Conservation (phyloP, 164 flowering plant species). For the Platanus orientalis region DNA sequence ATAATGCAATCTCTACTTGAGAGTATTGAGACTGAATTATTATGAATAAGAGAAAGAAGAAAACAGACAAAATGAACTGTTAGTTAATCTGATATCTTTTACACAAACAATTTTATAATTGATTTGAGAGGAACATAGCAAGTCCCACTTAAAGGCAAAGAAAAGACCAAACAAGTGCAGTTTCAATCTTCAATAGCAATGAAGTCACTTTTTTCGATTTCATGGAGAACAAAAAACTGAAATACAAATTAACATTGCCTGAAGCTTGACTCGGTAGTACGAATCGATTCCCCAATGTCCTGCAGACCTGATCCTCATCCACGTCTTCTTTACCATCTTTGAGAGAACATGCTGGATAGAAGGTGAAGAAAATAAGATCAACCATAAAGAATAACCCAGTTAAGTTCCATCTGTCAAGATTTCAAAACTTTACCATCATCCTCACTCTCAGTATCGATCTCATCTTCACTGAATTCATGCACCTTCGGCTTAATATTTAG, state of each 20-base stretch:
- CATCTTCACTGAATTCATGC: constrained; percentile 73
- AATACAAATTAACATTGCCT: constrained; percentile 28
- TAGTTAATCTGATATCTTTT: neutral
- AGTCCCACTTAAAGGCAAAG: neutral
- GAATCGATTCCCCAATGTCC: constrained; percentile 31
- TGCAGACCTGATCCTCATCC: constrained; percentile 29
- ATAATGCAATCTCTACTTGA: neutral
- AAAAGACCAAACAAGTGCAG: neutral
- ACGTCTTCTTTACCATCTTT: constrained; percentile 39
- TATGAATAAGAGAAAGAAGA: neutral
- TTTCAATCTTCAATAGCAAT: neutral
- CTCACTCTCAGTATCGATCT: constrained; percentile 70
- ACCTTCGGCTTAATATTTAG: constrained; percentile 62
- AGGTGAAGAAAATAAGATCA: constrained; percentile 18
- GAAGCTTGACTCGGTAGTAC: constrained; percentile 36
- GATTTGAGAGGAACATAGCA: neutral
- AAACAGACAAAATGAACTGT: neutral
- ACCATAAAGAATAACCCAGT: neutral
- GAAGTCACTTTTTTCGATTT: neutral
- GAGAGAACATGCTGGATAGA: constrained; percentile 41
- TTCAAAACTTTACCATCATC: constrained; percentile 50
- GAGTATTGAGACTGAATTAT: neutral
- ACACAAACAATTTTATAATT: neutral
- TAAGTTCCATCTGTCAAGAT: neutral
- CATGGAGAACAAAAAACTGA: constrained; percentile 2